phyloP scores from a whole-genome alignment of 148 eudicot species.

The Hydrangea macrophylla region DNA sequence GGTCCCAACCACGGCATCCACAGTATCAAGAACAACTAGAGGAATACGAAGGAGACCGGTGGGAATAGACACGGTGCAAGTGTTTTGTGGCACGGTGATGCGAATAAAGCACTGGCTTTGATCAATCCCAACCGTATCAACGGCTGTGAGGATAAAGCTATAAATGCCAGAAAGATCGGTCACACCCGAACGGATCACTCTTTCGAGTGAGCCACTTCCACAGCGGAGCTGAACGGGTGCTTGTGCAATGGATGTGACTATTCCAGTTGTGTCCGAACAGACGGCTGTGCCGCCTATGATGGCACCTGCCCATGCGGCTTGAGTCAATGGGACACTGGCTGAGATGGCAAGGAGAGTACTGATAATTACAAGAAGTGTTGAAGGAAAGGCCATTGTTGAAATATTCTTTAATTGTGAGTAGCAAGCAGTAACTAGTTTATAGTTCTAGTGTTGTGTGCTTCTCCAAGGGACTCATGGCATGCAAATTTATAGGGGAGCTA shows the following conservation, averaged over 20 bases:
- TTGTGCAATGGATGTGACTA: not conserved
- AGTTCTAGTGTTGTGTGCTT: not conserved
- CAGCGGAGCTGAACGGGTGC: not conserved
- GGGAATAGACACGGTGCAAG: not conserved
- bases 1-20: not conserved
- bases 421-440: not conserved
- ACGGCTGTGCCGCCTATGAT: not conserved
- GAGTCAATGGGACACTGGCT: not conserved
- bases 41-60: not conserved
- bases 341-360: slow-evolving; percentile 4
- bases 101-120: not conserved
- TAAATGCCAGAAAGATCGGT: not conserved
- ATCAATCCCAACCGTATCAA: not conserved
- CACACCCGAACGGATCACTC: not conserved
- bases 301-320: not conserved
- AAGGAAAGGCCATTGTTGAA: slow-evolving; percentile 1
- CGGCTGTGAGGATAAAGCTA: not conserved
- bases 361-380: not conserved
- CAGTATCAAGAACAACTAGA: not conserved
- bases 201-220: not conserved
- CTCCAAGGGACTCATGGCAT: not conserved
- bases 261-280: not conserved
- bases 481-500: not conserved
- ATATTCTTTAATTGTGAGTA: not conserved
- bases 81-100: not conserved